Evolutionary conservation across 2,329 filamentous ascomycete species (phyloP).

Genomic region (Beauveria sp.): DNA sequence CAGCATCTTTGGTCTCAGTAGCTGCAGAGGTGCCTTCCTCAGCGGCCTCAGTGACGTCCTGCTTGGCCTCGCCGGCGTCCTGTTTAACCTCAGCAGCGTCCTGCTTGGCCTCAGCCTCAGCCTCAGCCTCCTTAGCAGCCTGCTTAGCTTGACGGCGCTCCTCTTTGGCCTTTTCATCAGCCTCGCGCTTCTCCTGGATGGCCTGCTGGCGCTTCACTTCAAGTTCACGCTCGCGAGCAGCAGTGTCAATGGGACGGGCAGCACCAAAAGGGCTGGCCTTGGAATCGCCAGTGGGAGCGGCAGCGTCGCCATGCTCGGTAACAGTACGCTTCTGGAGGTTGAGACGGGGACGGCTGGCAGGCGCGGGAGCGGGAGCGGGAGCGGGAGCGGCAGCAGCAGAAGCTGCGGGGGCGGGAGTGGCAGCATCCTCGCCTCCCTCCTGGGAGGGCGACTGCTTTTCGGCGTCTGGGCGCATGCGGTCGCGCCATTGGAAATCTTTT

Average conservation of each 20-base stretch:
- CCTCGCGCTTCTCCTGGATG: slow-evolving; percentile 75
- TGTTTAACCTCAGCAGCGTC: slow-evolving; percentile 26
- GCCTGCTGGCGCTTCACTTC: slow-evolving; percentile 76
- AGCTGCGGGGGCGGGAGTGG: slow-evolving; percentile 52
- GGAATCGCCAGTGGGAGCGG: slow-evolving; percentile 53
- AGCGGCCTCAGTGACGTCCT: slow-evolving; percentile 8
- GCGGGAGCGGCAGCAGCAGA: slow-evolving; percentile 52
- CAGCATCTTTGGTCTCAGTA: slow-evolving; percentile 17
- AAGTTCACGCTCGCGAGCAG: slow-evolving; percentile 78
- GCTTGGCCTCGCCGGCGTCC: slow-evolving; percentile 32
- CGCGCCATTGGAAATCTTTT: slow-evolving; percentile 87
- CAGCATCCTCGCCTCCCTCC: slow-evolving; percentile 67
- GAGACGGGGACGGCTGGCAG: slow-evolving; percentile 65
- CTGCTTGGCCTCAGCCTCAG: slow-evolving; percentile 25
- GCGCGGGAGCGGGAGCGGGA: slow-evolving; percentile 44
- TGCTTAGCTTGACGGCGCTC: slow-evolving; percentile 57
- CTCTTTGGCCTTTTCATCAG: slow-evolving; percentile 78
- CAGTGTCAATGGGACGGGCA: slow-evolving; percentile 88
- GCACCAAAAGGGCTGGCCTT: slow-evolving; percentile 93
- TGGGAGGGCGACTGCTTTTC: slow-evolving; percentile 56
- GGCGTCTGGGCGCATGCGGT: slow-evolving; percentile 80
- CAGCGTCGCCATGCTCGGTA: slow-evolving; percentile 54
- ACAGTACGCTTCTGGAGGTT: slow-evolving; percentile 90
- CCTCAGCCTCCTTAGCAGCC: slow-evolving; percentile 40
- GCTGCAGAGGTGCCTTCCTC: slow-evolving; percentile 22